These are phyloP conservation scores for Rhododendron ovatum DNA, from an alignment of 148 eudicot genomes.

Conservation along the genomic window DNA sequence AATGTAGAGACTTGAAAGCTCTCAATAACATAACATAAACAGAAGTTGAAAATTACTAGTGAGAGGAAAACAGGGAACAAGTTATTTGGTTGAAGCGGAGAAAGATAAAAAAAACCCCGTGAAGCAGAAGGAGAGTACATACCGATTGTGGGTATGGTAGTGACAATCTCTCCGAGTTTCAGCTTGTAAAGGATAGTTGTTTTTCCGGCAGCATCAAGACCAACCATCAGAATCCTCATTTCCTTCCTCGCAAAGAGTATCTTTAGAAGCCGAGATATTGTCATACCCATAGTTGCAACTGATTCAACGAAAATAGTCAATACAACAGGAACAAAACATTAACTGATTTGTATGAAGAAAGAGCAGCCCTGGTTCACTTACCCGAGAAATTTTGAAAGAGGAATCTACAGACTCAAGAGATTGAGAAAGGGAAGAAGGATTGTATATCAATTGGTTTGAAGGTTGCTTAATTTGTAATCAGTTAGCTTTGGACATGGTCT, in stretches of 20 bases:
- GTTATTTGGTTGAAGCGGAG: not conserved
- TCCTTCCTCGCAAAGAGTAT: constrained; percentile 66
- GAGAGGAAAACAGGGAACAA: not conserved
- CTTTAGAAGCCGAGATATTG: constrained; percentile 48
- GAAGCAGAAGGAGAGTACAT: not conserved
- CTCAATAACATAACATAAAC: not conserved
- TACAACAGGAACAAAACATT: not conserved
- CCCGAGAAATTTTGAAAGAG: not conserved
- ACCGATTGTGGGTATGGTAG: constrained; percentile 87
- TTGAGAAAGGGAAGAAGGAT: not conserved
- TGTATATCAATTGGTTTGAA: not conserved
- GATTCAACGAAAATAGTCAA: constrained; percentile 6
- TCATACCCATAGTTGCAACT: constrained; percentile 53
- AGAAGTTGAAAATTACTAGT: not conserved
- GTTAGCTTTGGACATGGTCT: not conserved
- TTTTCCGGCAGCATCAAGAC: constrained; percentile 86
- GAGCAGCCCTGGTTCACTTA: not conserved
- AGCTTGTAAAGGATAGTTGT: constrained; percentile 81
- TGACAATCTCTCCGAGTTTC: constrained; percentile 79
- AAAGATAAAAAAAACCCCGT: not conserved
- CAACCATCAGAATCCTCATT: constrained; percentile 89
- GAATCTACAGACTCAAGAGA: not conserved
- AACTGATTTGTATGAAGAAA: not conserved
- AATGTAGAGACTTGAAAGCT: not conserved
- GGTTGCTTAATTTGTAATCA: constrained; percentile 1